Base-by-base conservation (phyloP, 306 rosid species). In the Ziziphus jujuba region DNA sequence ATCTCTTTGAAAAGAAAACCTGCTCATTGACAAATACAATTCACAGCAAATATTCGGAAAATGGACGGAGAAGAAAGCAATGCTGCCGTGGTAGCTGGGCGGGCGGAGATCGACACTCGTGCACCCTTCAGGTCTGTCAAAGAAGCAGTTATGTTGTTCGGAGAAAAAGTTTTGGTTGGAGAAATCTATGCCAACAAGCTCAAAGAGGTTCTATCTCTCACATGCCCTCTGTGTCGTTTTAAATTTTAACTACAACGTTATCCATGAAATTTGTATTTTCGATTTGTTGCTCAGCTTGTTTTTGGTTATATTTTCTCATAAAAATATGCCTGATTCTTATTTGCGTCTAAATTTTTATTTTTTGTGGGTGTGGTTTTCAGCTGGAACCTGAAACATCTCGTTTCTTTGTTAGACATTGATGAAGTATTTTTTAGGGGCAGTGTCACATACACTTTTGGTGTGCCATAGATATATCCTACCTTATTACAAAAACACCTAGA, bases 81-180 rank as follows among this genome's bases (percentile, higher is more conserved):
- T 52, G 55, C 66, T 44, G 55, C 66, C 25, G 79, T 66, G 59
- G 69, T 61, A 72, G 69, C 33, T 69, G 95, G 90, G n/a, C 72
- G 89, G 0, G 84, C 89, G 1, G 95, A 92, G 95, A 87, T 92
- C 4, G 96, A 92, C 66, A 89, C 93, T 19, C 35, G 88, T 15
- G 87, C 91, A 20, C 98, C 98, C 48, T 92, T 92, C 86, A 76
- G 28, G 64, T 92, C 97, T 0, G 98, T 92, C 24, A 92, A 78
- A 72, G 98, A 92, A 80, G 97, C 98, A 0, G 96, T 92, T 9
- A 34, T 72, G 79, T 69, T 92, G 88, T 92, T 92, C 13, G 98
- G 97, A 16, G 97, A 92, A 51, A 82, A 78, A 79, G 92, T 87
- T n/a, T 54, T 89, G 2, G 98, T 76, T 7, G 88, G 93, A 8